A percentile compares a stretch with the other conserved stretches of the same genome.
Evolutionary conservation across 768 basidiomycete genomes (phyloP).

Genomic region (Dioszegia crocea): DNA sequence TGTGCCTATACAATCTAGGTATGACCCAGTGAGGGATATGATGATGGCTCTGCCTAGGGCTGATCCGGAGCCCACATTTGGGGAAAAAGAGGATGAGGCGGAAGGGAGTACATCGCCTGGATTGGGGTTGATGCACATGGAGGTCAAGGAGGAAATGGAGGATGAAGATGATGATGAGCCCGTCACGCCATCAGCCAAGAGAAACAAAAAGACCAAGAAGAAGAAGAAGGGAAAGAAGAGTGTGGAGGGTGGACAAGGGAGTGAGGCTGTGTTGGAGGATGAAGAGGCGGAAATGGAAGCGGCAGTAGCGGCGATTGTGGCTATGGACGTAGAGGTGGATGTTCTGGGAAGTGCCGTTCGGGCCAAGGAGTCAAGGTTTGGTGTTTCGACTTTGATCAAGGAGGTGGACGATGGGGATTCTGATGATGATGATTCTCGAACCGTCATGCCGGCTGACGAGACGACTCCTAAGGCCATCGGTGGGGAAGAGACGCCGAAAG

Average conservation of each 20-base stretch:
- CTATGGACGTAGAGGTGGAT: not conserved
- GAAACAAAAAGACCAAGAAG: slow-evolving; percentile 2
- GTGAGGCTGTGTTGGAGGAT: not conserved
- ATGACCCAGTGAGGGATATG: no score
- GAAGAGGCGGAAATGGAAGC: no score
- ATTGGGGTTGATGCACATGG: not conserved
- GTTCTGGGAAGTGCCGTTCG: no score
- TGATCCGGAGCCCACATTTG: not conserved
- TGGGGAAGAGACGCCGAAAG: no score
- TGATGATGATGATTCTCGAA: no score
- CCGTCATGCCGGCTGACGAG: no score
- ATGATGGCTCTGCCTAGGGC: no score
- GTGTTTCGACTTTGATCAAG: no score
- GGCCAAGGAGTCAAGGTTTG: no score
- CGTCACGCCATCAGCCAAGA: not conserved
- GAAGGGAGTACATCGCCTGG: not conserved
- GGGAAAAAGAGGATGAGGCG: not conserved
- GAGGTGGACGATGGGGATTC: no score
- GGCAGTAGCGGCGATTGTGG: not conserved
- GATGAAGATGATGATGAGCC: slow-evolving; percentile 3
- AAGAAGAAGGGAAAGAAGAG: slow-evolving; percentile 3
- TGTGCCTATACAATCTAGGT: no score
- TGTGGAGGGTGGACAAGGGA: not conserved
- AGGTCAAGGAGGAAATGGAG: not conserved
- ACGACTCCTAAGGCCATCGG: no score